Evolutionary conservation across 2,329 filamentous ascomycete species (phyloP).

Genomic region (Xylariaceae sp.): DNA sequence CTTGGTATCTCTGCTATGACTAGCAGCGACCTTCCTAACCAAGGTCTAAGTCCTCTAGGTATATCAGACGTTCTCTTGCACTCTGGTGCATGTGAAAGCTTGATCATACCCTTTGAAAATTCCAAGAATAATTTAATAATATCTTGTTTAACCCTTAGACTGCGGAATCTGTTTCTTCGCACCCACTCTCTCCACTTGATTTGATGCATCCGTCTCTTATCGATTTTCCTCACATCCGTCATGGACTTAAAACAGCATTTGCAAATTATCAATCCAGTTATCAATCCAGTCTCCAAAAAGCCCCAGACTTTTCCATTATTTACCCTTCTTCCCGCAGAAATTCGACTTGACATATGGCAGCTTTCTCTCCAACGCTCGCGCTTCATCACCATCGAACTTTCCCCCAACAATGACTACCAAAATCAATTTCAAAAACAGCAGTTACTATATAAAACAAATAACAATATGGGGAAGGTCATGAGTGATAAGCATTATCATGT

Average conservation of each 20-base stretch:
- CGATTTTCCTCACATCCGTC: neutral
- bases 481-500: neutral
- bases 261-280: constrained; percentile 20
- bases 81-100: no score
- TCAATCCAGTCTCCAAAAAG: constrained; percentile 3
- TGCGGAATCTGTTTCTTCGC: neutral
- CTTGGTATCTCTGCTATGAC: no score
- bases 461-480: neutral
- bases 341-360: constrained; percentile 18
- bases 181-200: constrained; percentile 1
- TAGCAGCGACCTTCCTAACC: no score
- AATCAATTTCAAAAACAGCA: neutral
- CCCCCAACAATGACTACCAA: neutral
- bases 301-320: constrained; percentile 6
- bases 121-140: no score
- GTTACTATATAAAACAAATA: neutral
- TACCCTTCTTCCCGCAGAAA: constrained; percentile 8
- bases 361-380: constrained; percentile 15
- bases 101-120: no score
- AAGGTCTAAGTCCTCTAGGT: no score
- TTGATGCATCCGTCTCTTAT: neutral
- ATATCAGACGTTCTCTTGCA: no score
- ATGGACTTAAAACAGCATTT: constrained; percentile 12
- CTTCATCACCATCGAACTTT: constrained; percentile 4
- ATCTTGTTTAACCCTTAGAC: no score